Conservation (phyloP, 1,139 yeast genomes). For the Geotrichum klebahnii region DNA sequence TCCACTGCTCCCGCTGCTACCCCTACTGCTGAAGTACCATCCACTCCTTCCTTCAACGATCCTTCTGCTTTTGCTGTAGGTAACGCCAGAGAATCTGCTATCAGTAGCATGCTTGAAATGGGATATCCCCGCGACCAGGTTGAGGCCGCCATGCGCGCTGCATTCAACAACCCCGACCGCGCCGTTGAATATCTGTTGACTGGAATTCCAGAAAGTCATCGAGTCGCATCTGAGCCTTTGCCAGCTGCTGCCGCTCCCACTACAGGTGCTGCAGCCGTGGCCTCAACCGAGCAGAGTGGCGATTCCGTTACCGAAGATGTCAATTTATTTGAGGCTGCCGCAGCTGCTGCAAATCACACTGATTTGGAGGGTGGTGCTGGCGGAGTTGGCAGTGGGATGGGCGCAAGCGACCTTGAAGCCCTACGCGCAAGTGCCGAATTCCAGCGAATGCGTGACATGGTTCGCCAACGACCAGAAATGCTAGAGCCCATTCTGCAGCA, state of each 20-base stretch:
- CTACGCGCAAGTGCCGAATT: slow-evolving; percentile 45
- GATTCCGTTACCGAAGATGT: slow-evolving; percentile 43
- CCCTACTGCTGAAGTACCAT: slow-evolving; percentile 33
- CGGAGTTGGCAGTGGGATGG: slow-evolving; percentile 28
- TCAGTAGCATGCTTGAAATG: slow-evolving; percentile 87
- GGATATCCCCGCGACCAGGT: slow-evolving; percentile 88
- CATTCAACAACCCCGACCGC: slow-evolving; percentile 95
- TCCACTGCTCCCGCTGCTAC: slow-evolving; percentile 34
- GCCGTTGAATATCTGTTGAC: slow-evolving; percentile 92
- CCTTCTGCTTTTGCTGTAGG: slow-evolving; percentile 53
- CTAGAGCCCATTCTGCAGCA: slow-evolving; percentile 81
- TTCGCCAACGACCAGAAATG: slow-evolving; percentile 84
- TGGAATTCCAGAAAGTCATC: slow-evolving; percentile 74
- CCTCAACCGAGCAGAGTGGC: slow-evolving; percentile 47
- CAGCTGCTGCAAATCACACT: slow-evolving; percentile 50
- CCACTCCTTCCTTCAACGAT: slow-evolving; percentile 34
- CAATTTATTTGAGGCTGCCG: slow-evolving; percentile 70
- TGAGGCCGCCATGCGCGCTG: slow-evolving; percentile 88
- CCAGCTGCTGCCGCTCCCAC: slow-evolving; percentile 33
- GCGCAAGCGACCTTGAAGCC: slow-evolving; percentile 32
- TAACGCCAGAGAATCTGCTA: slow-evolving; percentile 59
- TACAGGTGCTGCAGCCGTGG: slow-evolving; percentile 43
- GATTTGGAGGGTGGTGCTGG: slow-evolving; percentile 33
- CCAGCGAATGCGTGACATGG: slow-evolving; percentile 67
- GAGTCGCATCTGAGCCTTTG: slow-evolving; percentile 33